Evolutionary conservation across 768 basidiomycete species (phyloP).

Genomic region (Boletus huronensis): DNA sequence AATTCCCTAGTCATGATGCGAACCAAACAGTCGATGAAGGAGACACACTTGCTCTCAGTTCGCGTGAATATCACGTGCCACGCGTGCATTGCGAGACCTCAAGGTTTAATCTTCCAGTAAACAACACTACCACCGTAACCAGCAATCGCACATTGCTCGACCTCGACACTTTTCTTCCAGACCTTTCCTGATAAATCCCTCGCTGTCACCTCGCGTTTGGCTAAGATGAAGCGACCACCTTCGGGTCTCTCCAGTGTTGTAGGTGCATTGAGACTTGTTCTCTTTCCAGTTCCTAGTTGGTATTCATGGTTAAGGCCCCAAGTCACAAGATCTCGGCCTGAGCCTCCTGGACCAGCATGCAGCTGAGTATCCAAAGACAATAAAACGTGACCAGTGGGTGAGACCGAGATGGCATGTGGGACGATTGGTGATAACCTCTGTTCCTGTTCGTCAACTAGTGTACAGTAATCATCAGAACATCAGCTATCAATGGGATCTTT

Average conservation of each 20-base stretch:
- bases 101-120: constrained; percentile 59
- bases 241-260: constrained; percentile 46
- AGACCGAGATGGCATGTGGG: constrained; percentile 62
- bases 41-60: not conserved
- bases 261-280: constrained; percentile 55
- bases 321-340: constrained; percentile 60
- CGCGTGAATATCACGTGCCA: constrained; percentile 21
- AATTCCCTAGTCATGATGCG: constrained; percentile 27
- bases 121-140: constrained; percentile 64
- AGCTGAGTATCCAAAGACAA: constrained; percentile 63
- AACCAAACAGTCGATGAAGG: not conserved
- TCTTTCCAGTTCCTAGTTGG: constrained; percentile 75
- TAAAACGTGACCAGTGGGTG: constrained; percentile 73
- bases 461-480: constrained; percentile 3
- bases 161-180: constrained; percentile 56
- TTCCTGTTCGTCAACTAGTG: constrained; percentile 61
- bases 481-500: not conserved
- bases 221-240: constrained; percentile 60
- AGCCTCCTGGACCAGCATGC: constrained; percentile 45
- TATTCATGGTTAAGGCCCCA: constrained; percentile 76
- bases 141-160: constrained; percentile 61
- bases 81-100: not conserved
- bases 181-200: constrained; percentile 56
- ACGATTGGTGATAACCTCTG: constrained; percentile 59
- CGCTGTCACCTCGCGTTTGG: constrained; percentile 47